Evolutionary conservation across 495 filamentous ascomycete species (phyloP).

Genomic region (Aspergillus avenaceus): DNA sequence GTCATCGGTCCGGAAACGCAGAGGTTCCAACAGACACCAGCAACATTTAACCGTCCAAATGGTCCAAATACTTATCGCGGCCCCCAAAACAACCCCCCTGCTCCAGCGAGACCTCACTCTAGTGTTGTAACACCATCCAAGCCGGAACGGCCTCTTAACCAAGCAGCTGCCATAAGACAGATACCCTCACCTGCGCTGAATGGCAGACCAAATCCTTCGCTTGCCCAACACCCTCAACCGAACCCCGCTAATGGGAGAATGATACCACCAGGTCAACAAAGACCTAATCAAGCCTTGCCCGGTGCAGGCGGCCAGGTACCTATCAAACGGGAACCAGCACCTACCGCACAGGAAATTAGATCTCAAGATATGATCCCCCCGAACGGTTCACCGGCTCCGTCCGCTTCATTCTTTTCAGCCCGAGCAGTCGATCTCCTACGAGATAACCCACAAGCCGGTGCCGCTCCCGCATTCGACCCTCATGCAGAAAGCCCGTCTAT

Average conservation of each 20-base stretch:
- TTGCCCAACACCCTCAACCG: conserved; percentile 14
- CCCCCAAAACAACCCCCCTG: conserved; percentile 13
- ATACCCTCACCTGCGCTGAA: conserved; percentile 18
- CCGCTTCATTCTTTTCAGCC: conserved; percentile 72
- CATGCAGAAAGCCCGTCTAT: conserved; percentile 81
- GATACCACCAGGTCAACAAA: conserved; percentile 18
- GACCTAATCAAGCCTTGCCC: conserved; percentile 5
- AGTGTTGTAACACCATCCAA: conserved; percentile 40
- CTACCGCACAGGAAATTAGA: conserved; percentile 19
- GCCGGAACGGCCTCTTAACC: conserved; percentile 32
- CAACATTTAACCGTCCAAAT: conserved; percentile 22
- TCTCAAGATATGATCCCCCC: conserved; percentile 29
- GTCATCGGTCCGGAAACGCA: conserved; percentile 29
- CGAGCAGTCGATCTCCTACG: conserved; percentile 55
- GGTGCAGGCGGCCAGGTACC: conserved; percentile 15
- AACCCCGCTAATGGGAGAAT: conserved; percentile 22
- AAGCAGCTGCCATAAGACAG: conserved; percentile 20
- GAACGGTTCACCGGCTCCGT: conserved; percentile 21
- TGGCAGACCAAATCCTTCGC: conserved; percentile 17
- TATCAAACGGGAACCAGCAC: conserved; percentile 24
- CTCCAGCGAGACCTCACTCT: conserved; percentile 18
- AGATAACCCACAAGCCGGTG: conserved; percentile 40
- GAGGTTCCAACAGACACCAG: conserved; percentile 25
- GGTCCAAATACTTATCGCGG: conserved; percentile 21
- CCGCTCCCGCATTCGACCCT: conserved; percentile 70